Base-by-base conservation (phyloP, 208 protist genomes). In the Wallacemonas collosoma region DNA sequence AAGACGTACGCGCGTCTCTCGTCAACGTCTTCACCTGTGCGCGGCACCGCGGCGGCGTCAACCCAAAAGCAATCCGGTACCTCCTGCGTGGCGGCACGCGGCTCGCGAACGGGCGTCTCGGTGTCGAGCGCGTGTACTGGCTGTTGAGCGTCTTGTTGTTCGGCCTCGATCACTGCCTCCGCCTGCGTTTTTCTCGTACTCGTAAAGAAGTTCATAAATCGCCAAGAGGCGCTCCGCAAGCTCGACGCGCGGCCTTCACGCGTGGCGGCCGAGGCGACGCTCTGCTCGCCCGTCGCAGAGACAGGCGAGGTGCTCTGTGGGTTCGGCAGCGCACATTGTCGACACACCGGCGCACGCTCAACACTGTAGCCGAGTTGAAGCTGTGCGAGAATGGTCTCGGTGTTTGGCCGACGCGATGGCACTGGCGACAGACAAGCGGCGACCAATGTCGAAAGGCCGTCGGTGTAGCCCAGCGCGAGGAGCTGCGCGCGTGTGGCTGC, bases 351-450 rank as follows among this genome's bases (percentile, higher is more conserved):
- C 45, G 45, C 45, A 50, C 8, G 45, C 8, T 6, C 45, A 12
- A 14, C 45, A 38, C 8, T 6, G 56, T 62, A 62, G 2, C 71
- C 68, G 35, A 82, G 44, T 39, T 71, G 72, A 41, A 82, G 55
- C 35, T 72, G 68, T 8, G 60, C 45, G 9, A 82, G 68, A 1
- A 82, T 44, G 17, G 64, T 65, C 1, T 69, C 58, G 1, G 73
- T 75, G 53, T 54, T 63, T n/a, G 77, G 73, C 0, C 77, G 72
- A 2, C 77, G 72, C 36, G 77, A 72, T 36, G 77, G 63, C 3
- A 82, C 77, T 11, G 77, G 77, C 4, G 77, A 82, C 17, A 82
- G 58, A 48, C 73, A 45, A 2, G 56, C 43, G 8, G 72, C 62
- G 40, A 82, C 36, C 26, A 75, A 44, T 8, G 26, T 40, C 48